These are phyloP conservation scores for Aspergillus melleus DNA, from an alignment of 2,329 filamentous ascomycete genomes.

Conservation along the genomic window DNA sequence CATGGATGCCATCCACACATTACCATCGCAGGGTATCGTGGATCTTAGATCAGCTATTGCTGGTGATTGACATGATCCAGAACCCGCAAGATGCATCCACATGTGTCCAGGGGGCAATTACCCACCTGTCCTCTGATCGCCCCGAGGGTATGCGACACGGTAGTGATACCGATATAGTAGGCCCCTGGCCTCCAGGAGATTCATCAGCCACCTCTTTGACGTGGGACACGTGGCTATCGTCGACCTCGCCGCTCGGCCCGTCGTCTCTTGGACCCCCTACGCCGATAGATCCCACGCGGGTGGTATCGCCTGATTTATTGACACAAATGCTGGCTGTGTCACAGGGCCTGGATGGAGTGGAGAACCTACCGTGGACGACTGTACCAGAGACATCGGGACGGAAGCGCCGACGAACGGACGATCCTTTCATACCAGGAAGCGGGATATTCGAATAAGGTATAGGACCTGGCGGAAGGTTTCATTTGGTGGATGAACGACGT, in stretches of 20 bases:
- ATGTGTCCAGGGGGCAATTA: no score
- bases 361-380: not conserved
- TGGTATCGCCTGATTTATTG: not conserved
- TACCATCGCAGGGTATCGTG: constrained; percentile 3
- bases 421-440: not conserved
- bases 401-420: not conserved
- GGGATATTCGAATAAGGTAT: not conserved
- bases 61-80: not conserved
- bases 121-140: not conserved
- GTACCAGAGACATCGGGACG: not conserved
- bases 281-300: not conserved
- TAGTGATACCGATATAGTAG: not conserved
- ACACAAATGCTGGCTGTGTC: not conserved
- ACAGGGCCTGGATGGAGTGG: not conserved
- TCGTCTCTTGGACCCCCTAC: not conserved
- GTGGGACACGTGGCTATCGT: not conserved
- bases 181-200: not conserved
- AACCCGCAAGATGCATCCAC: not conserved
- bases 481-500: no score
- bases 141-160: not conserved
- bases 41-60: constrained; percentile 2
- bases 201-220: not conserved
- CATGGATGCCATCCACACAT: not conserved
- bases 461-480: no score
- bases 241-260: not conserved